Evolutionary conservation across 805 yeast species (phyloP), one percentile per base, ranked within the genome.

Genomic region (Torulaspora indica): DNA sequence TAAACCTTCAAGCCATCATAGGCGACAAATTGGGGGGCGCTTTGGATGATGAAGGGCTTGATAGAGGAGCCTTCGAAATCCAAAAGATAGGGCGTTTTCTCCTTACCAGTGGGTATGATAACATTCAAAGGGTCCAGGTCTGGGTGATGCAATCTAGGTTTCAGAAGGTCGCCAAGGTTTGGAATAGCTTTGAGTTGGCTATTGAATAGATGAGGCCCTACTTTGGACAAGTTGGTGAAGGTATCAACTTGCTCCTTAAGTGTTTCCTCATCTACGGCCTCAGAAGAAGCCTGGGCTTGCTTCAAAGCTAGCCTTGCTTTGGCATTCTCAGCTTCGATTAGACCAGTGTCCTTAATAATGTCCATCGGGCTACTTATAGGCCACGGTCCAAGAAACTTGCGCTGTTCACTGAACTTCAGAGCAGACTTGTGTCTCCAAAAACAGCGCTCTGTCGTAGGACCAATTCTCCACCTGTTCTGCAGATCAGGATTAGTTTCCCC

Each of bases 41-140:
- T 78, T 48, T 82, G 82, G 53, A 87, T 76, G 39, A 87, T 70
- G 57, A 85, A 85, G 38, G 98, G 98, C 61, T 86, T 85, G 51
- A 88, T 79, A 13, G 81, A 64, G 8, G 90, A 65, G 55, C 83
- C 81, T 68, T 93, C 98, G 60, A 90, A 83, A 67, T 91, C 98
- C 42, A 89, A 60, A 49, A 89, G 79, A 56, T 73, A 76, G 14
- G 70, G 69, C 7, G 61, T 64, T 33, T 64, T 59, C 25, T 63
- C 58, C 47, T 58, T 65, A 8, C 59, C 65, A 9, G 72, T 68
- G n/a, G 66, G 65, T 18, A 74, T 62, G 35, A 89, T 71, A 7
- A 87, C 86, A 60, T 91, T 91, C 77, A 90, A 73, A 17, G 98
- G 98, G 63, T 88, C 95, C 53, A 93, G 68, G 63, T 93, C 98